A percentile compares a stretch with the other conserved stretches of the same genome.
Evolutionary conservation across 1,284 basidiomycete species (phyloP).

Genomic region (Sanguinoderma infundibulare): DNA sequence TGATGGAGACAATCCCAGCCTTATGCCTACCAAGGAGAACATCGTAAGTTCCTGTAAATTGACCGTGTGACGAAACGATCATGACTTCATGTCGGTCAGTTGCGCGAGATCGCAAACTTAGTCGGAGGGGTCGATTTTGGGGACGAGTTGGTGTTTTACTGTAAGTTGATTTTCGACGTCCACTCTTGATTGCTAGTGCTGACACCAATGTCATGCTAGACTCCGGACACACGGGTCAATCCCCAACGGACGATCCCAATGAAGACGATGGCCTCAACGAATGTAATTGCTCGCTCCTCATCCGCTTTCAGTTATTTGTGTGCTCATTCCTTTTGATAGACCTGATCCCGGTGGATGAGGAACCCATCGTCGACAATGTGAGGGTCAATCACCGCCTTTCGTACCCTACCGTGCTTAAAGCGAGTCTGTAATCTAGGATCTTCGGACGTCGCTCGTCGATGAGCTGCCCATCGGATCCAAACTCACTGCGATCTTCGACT

Average conservation of each 20-base stretch:
- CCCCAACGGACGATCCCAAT: conserved; percentile 6
- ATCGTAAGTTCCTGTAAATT: background rate
- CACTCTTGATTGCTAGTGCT: background rate
- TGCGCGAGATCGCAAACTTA: background rate
- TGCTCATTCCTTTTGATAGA: background rate
- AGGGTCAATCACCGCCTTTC: background rate
- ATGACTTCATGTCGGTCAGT: background rate
- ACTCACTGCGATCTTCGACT: conserved; percentile 52
- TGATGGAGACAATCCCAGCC: background rate
- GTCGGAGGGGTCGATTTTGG: background rate
- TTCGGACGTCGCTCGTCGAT: conserved; percentile 43
- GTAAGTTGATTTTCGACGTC: background rate
- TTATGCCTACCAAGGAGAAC: background rate
- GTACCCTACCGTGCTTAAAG: background rate
- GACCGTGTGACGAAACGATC: background rate
- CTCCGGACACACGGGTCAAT: conserved; percentile 22
- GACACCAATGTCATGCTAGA: conserved; percentile 3
- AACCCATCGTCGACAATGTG: background rate
- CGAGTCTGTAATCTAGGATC: conserved; percentile 34
- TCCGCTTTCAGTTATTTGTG: background rate
- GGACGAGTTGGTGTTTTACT: background rate
- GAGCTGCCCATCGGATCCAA: conserved; percentile 44
- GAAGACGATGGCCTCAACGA: conserved; percentile 28
- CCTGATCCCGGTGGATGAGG: background rate
- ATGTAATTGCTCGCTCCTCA: conserved; percentile 1